phyloP scores from a whole-genome alignment of 495 filamentous ascomycete genomes.

The Xylaria nigripes region DNA sequence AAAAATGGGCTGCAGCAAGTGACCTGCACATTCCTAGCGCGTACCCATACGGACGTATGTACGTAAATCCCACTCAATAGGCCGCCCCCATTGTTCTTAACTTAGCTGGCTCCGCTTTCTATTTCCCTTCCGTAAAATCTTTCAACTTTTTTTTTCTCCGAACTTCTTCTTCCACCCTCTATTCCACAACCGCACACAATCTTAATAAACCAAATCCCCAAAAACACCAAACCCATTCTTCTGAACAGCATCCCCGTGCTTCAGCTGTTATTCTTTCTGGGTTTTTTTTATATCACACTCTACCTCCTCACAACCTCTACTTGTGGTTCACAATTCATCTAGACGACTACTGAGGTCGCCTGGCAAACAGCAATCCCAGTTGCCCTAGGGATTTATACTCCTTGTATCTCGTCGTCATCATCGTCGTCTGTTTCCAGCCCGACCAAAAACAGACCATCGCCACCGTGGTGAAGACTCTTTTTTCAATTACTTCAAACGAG shows the following conservation, averaged over 20 bases:
- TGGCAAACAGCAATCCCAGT: background rate
- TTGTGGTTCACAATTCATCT: background rate
- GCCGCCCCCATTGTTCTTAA: background rate
- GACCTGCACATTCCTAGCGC: conserved; percentile 5
- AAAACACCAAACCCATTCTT: conserved; percentile 1
- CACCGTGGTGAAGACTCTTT: conserved; percentile 5
- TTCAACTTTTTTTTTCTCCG: conserved; percentile 6
- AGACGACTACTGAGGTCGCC: background rate
- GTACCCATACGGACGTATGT: no score
- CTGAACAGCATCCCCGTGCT: conserved; percentile 3
- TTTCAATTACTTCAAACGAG: conserved; percentile 5
- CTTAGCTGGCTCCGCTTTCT: conserved; percentile 13
- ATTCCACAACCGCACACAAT: conserved; percentile 10
- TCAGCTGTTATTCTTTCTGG: conserved; percentile 1
- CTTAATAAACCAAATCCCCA: conserved; percentile 6
- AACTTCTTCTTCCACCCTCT: conserved; percentile 8
- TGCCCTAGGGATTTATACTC: background rate
- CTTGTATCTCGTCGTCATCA: background rate
- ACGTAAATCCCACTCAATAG: no score
- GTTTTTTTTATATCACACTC: background rate
- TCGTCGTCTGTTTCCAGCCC: background rate
- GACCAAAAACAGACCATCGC: no score
- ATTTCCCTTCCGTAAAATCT: background rate
- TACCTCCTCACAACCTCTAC: conserved; percentile 1
- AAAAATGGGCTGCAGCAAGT: background rate